Percentiles rank a stretch among this genome's conserved stretches.
Conservation (phyloP, 2,329 filamentous ascomycete genomes). For the Verticillium klebahnii region DNA sequence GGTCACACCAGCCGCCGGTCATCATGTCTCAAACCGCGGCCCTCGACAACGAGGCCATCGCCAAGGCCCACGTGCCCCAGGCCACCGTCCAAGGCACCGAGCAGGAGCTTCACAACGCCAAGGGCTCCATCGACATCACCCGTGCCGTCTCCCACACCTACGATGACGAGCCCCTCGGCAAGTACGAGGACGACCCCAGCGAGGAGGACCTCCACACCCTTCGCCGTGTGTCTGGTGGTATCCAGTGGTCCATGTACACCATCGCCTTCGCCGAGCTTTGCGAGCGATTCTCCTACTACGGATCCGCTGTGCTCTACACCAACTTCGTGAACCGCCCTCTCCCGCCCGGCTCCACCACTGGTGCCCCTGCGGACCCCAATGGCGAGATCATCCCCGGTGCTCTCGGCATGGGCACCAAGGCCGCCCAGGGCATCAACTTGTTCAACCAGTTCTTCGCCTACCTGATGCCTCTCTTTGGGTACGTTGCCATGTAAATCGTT, state of each 20-base stretch:
- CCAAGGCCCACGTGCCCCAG: constrained; percentile 14
- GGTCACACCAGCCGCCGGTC: constrained; percentile 5
- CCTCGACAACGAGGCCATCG: constrained; percentile 14
- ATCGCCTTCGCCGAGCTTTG: constrained; percentile 70
- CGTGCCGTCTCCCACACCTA: constrained; percentile 14
- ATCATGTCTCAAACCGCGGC: constrained; percentile 13
- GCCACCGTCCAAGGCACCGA: constrained; percentile 14
- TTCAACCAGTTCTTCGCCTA: constrained; percentile 62
- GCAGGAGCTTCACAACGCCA: constrained; percentile 14
- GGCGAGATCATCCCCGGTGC: constrained; percentile 40
- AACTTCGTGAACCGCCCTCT: constrained; percentile 58
- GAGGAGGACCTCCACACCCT: constrained; percentile 58
- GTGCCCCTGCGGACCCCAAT: constrained; percentile 31
- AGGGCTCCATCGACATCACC: constrained; percentile 15
- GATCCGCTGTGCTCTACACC: constrained; percentile 63
- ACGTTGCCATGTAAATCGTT: constrained; percentile 20
- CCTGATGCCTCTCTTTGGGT: constrained; percentile 53
- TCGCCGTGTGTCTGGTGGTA: constrained; percentile 58
- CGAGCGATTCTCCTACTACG: constrained; percentile 77
- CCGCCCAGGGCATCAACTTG: constrained; percentile 41
- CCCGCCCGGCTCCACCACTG: constrained; percentile 49
- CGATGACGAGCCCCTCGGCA: constrained; percentile 19
- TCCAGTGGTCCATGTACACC: constrained; percentile 63
- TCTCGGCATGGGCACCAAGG: constrained; percentile 53
- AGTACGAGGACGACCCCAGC: constrained; percentile 42